Conservation (phyloP, 225 moss, liverwort and hornwort genomes). For the Rhytidiadelphus loreus region DNA sequence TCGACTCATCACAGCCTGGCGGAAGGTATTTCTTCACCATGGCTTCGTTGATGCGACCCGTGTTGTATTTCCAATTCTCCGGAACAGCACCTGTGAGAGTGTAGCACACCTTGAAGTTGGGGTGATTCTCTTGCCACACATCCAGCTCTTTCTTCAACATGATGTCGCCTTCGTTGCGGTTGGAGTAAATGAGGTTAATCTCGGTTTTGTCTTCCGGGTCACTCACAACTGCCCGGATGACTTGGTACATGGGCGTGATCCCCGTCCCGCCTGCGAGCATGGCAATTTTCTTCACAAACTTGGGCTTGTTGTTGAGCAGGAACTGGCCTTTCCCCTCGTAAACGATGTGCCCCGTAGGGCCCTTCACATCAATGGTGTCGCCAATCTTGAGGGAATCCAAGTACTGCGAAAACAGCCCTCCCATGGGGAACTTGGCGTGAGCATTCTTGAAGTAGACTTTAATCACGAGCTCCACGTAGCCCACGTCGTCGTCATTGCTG, state of each 20-base stretch:
- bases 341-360: slow-evolving; percentile 64
- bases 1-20: background rate
- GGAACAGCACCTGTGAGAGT: slow-evolving; percentile 36
- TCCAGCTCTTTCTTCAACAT: slow-evolving; percentile 68
- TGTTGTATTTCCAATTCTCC: slow-evolving; percentile 26
- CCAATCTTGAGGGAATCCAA: slow-evolving; percentile 43
- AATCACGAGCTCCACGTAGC: slow-evolving; percentile 75
- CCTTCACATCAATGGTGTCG: slow-evolving; percentile 64
- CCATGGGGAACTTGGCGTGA: slow-evolving; percentile 44
- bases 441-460: slow-evolving; percentile 52
- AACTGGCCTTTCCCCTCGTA: slow-evolving; percentile 60
- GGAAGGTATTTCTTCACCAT: slow-evolving; percentile 57
- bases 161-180: slow-evolving; percentile 50
- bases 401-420: slow-evolving; percentile 71
- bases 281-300: slow-evolving; percentile 27
- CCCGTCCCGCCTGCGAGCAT: slow-evolving; percentile 88
- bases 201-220: slow-evolving; percentile 57
- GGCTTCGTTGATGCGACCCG: slow-evolving; percentile 38
- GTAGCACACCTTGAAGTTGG: slow-evolving; percentile 58
- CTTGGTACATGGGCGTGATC: slow-evolving; percentile 88
- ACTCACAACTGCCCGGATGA: slow-evolving; percentile 59
- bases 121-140: slow-evolving; percentile 33
- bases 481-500: slow-evolving; percentile 66
- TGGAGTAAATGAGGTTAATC: slow-evolving; percentile 55
- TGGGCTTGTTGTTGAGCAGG: slow-evolving; percentile 25